A percentile compares a stretch with the other conserved stretches of the same genome.
These are phyloP conservation scores for Musa schizocarpa DNA, from an alignment of 176 grass and related monocot genomes.

Conservation along the genomic window DNA sequence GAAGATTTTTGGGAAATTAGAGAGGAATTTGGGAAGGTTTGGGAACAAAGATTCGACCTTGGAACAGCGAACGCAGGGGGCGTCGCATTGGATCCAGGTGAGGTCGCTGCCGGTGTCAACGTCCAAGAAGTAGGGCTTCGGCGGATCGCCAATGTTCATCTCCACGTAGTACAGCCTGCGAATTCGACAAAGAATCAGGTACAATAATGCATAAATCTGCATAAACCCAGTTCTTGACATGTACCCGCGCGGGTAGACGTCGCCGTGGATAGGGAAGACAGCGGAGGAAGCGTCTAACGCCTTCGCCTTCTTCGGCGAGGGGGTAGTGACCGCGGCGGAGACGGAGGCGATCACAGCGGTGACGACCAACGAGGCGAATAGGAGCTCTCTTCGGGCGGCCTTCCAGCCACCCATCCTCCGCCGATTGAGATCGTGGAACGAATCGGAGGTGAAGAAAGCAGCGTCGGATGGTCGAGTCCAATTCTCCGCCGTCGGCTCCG, in stretches of 20 bases:
- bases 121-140: conserved; percentile 64
- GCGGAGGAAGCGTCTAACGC: conserved; percentile 25
- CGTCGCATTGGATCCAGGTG: conserved; percentile 78
- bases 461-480: too few species aligned
- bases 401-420: background rate
- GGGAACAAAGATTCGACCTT: conserved; percentile 33
- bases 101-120: conserved; percentile 66
- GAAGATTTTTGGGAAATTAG: conserved; percentile 20
- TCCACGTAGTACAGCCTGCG: conserved; percentile 51
- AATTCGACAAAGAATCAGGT: background rate
- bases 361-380: conserved; percentile 1
- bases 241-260: conserved; percentile 69
- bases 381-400: background rate
- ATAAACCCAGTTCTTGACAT: background rate
- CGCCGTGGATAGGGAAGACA: conserved; percentile 56
- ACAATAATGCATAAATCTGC: background rate
- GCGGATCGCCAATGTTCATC: conserved; percentile 71
- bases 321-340: background rate
- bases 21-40: background rate
- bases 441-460: background rate
- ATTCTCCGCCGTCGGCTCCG: too few species aligned
- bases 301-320: background rate
- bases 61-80: conserved; percentile 56
- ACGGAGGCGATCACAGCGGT: background rate
- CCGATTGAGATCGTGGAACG: background rate